These are phyloP conservation scores for Picea sitchensis DNA, from an alignment of 75 land plant species.

Conservation along the genomic window DNA sequence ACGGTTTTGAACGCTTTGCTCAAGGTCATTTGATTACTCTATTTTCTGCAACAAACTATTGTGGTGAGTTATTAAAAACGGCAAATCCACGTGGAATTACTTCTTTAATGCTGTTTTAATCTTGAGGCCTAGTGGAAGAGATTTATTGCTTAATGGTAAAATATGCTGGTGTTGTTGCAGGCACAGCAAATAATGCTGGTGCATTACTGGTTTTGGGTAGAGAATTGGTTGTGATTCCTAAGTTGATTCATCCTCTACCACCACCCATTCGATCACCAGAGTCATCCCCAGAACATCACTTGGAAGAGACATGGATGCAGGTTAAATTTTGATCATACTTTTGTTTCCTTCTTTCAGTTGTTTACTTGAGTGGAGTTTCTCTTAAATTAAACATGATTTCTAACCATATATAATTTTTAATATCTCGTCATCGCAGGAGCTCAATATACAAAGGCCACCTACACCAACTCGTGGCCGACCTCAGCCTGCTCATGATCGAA, in stretches of 20 bases:
- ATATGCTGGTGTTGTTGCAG: constrained; percentile 15
- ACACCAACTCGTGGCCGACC: constrained; percentile 60
- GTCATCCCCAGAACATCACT: constrained; percentile 33
- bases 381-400: neutral
- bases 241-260: constrained; percentile 65
- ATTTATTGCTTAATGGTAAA: neutral
- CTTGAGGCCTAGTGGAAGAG: neutral
- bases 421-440: constrained; percentile 33
- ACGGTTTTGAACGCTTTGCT: constrained; percentile 66
- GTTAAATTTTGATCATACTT: constrained; percentile 13
- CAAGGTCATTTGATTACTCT: constrained; percentile 59
- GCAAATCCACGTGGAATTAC: neutral
- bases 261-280: constrained; percentile 50
- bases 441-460: constrained; percentile 62
- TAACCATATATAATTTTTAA: neutral
- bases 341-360: neutral
- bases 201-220: constrained; percentile 57
- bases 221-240: constrained; percentile 54
- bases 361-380: neutral
- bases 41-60: constrained; percentile 64
- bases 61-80: constrained; percentile 28
- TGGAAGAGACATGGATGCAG: constrained; percentile 67
- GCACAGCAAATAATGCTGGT: constrained; percentile 67
- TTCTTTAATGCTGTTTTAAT: constrained; percentile 7
- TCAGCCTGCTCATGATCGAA: constrained; percentile 43